A percentile compares a stretch with the other conserved stretches of the same genome.
phyloP scores from a whole-genome alignment of 2,329 filamentous ascomycete genomes.

The Cordyceps tenuipes region DNA sequence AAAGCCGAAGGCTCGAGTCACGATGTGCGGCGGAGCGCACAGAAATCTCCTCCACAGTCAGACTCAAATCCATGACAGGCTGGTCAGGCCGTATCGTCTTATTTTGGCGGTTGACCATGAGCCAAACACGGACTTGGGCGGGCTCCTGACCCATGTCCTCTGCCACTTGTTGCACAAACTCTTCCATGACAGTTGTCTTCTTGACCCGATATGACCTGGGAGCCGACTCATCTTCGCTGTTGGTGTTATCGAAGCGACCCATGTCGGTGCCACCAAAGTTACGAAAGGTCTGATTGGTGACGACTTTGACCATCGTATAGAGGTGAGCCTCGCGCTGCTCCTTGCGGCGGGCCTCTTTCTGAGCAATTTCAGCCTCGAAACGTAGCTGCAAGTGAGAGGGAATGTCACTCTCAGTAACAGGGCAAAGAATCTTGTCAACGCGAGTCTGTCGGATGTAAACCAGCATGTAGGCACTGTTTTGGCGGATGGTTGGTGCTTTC shows the following conservation, averaged over 20 bases:
- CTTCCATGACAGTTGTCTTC: slow-evolving; percentile 64
- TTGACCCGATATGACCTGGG: slow-evolving; percentile 67
- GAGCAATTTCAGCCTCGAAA: slow-evolving; percentile 73
- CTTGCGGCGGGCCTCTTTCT: slow-evolving; percentile 68
- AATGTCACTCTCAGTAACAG: slow-evolving; percentile 68
- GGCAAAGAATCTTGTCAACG: slow-evolving; percentile 72
- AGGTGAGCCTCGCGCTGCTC: slow-evolving; percentile 92
- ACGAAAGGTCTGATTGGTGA: slow-evolving; percentile 74
- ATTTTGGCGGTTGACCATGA: slow-evolving; percentile 98
- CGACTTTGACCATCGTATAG: slow-evolving; percentile 76
- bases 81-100: slow-evolving; percentile 90
- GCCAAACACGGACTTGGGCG: slow-evolving; percentile 73
- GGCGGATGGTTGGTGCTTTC: slow-evolving; percentile 51
- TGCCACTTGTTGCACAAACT: slow-evolving; percentile 65
- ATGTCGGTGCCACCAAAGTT: slow-evolving; percentile 80
- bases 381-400: slow-evolving; percentile 56
- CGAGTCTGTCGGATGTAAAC: slow-evolving; percentile 89
- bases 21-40: slow-evolving; percentile 46
- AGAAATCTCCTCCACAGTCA: slow-evolving; percentile 66
- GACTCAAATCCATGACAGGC: slow-evolving; percentile 67
- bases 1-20: slow-evolving; percentile 70
- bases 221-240: slow-evolving; percentile 58
- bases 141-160: slow-evolving; percentile 60
- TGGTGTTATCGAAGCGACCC: slow-evolving; percentile 55
- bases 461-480: slow-evolving; percentile 94